Conservation (phyloP, 129 eudicot genomes). For the Arctium lappa region DNA sequence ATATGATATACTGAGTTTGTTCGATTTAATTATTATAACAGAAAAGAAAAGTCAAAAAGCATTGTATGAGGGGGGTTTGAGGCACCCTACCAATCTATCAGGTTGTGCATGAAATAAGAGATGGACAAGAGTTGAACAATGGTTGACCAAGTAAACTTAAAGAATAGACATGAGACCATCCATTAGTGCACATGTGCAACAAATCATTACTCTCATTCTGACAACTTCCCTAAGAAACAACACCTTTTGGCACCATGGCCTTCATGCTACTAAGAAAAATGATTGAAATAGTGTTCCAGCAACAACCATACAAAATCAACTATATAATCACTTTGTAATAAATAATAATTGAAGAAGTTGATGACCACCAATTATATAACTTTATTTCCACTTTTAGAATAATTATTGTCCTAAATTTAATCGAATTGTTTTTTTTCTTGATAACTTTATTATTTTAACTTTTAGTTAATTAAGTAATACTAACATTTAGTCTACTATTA, state of each 20-base stretch:
- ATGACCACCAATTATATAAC: neutral
- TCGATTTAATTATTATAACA: neutral
- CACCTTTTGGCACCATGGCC: slow-evolving; percentile 30
- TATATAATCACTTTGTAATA: neutral
- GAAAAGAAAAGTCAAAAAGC: neutral
- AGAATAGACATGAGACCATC: slow-evolving; percentile 23
- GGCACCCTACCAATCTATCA: neutral
- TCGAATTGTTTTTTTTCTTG: neutral
- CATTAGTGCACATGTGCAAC: slow-evolving; percentile 29
- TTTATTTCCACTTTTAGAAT: neutral
- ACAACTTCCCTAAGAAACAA: slow-evolving; percentile 17
- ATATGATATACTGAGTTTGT: neutral
- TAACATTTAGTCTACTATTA: neutral
- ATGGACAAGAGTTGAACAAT: slow-evolving; percentile 11
- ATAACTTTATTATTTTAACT: neutral
- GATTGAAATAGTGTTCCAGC: slow-evolving; percentile 17
- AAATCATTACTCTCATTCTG: slow-evolving; percentile 25
- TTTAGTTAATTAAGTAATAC: neutral
- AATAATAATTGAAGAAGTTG: neutral
- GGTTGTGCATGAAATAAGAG: slow-evolving; percentile 6
- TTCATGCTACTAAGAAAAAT: slow-evolving; percentile 21
- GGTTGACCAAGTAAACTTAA: slow-evolving; percentile 12
- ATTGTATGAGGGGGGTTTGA: neutral
- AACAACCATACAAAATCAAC: neutral
- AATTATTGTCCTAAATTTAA: neutral